Base-by-base conservation (phyloP, 2,329 filamentous ascomycete species). In the Colletotrichum cereale region DNA sequence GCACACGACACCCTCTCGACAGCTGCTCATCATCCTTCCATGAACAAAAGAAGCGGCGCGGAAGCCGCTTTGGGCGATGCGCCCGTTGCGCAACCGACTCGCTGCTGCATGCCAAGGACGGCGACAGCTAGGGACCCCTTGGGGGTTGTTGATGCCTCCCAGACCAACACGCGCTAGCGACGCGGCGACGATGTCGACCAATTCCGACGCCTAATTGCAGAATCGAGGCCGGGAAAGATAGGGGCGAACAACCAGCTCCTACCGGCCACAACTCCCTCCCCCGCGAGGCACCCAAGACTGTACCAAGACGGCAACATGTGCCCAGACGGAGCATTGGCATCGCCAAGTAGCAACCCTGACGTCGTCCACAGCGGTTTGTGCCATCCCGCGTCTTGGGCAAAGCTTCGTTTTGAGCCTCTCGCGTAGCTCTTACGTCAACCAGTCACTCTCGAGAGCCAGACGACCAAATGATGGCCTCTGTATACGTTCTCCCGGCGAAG, bases 241-340 rank as follows among this genome's bases (percentile, higher is more conserved):
- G 26, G 38, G 29, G 38, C 26, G 29, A 34, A 36, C 3, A 4
- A n/a, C 34, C 7, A 10, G 11, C 42, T 14, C 29, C 12, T 26
- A 21, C 4, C 16, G 40, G 47, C 34, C 6, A 10, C 21, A 29
- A 44, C 42, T 12, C 48, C 18, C 24, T 55, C 34, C 8, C 18
- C 50, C 24, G 21, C 21, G 16, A 26, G 44, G 8, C 21, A 16
- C 34, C 68, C 65, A 69, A 69, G 60, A 61, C 53, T 60, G 60
- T 48, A 38, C 69, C 69, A 72, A 72, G 69, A 55, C 69, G 69
- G 69, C 60, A 69, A 31, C 38, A 53, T 64, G 58, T 63, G 69
- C 65, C 69, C 47, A 71, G 66, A 42, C 65, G 69, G 66, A 68
- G 44, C 58, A 69, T 72, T 64, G 47, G 52, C 38, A 69, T 69